Base-by-base conservation (phyloP, 768 basidiomycete genomes). In the Tylopilus intermedius region DNA sequence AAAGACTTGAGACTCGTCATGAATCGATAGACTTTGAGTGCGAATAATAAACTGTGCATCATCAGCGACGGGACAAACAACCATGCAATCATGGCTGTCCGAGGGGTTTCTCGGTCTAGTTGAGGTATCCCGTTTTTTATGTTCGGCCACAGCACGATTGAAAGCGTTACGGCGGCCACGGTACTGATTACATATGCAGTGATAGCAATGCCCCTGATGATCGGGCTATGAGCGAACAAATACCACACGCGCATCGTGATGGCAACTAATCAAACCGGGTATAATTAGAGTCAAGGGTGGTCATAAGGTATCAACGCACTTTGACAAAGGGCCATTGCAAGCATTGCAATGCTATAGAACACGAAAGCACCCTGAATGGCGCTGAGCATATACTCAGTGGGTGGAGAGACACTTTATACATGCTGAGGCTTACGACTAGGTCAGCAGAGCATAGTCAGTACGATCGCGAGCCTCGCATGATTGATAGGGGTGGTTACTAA, bases 171-270 rank as follows among this genome's bases (percentile, higher is more conserved):
- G 27, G 39, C 7, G 32, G 41, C 46, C 22, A 43, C 0, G 5
- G 32, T 33, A 11, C 32, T 33, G 9, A 33, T 11, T 10, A 11
- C 11, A 33, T 33, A 33, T 4, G 32, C 32, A 33, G 3, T 33
- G 32, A 33, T 11, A 4, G 50, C 52, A 27, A 59, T 26, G 1
- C 8, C 8, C 26, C 45, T 51, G 41, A 64, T 26, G 14, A 50
- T 3, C 1, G 5, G 41, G 10, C 27, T 43, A 10, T 35, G 44
- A 14, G 45, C 5, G 18, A 64, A 65, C 8, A 64, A n/a, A 41
- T 41, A 55, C 63, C 63, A 64, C 14, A 60, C 55, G 11, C 63
- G 63, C 14, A 52, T 39, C 8, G 47, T 54, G 29, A 64, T 49
- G 26, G 48, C 41, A 4, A 38, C 62, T 63, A n/a, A n/a, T 21